Conservation (phyloP, 768 basidiomycete species). For the Amanita subjunquillea region DNA sequence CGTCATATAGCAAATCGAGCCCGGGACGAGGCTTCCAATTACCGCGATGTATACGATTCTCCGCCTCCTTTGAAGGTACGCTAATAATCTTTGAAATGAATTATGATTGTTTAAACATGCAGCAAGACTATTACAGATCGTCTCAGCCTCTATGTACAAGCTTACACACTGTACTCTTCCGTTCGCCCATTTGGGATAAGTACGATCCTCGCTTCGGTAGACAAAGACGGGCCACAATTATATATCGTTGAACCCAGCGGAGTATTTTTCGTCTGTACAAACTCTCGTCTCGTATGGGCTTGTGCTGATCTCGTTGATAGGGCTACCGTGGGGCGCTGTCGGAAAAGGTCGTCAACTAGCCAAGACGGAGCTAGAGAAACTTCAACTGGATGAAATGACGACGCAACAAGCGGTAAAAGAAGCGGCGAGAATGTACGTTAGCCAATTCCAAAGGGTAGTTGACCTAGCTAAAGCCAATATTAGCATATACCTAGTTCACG, state of each 20-base stretch:
- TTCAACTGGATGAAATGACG: constrained; percentile 74
- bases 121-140: constrained; percentile 50
- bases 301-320: constrained; percentile 24
- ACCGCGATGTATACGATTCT: constrained; percentile 62
- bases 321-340: constrained; percentile 93
- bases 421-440: constrained; percentile 86
- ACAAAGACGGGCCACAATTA: constrained; percentile 78
- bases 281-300: background rate
- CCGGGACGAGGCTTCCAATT: constrained; percentile 70
- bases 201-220: constrained; percentile 82
- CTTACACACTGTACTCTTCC: constrained; percentile 95
- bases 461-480: background rate
- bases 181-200: constrained; percentile 96
- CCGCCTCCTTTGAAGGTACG: constrained; percentile 72
- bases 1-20: constrained; percentile 80
- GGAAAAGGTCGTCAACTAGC: constrained; percentile 98
- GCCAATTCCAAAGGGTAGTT: background rate
- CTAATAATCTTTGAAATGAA: background rate
- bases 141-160: constrained; percentile 82
- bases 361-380: constrained; percentile 97
- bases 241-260: constrained; percentile 95
- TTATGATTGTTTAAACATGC: background rate
- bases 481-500: constrained; percentile 96
- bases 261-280: constrained; percentile 63
- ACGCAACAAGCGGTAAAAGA: constrained; percentile 82